A percentile compares a stretch with the other conserved stretches of the same genome.
phyloP scores from a whole-genome alignment of 768 basidiomycete species.

The Hortiboletus campestris region DNA sequence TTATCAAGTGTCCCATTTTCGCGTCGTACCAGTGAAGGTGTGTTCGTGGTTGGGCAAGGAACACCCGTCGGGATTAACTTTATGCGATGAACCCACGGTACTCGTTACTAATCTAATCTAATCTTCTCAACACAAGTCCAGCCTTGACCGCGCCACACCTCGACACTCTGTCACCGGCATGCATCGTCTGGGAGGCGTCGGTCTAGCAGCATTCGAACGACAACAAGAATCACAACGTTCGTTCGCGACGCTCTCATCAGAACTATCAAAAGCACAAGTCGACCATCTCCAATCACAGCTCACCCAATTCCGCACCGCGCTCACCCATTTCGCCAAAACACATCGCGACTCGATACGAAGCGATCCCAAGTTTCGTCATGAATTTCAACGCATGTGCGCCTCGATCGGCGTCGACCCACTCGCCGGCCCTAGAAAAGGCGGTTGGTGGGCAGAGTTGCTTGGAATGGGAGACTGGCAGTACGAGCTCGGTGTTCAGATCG shows the following conservation, averaged over 20 bases:
- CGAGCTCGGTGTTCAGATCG: conserved; percentile 93
- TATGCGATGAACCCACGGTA: neutral
- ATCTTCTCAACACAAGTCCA: neutral
- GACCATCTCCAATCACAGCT: conserved; percentile 80
- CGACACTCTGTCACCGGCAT: conserved; percentile 40
- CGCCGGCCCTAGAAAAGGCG: conserved; percentile 78
- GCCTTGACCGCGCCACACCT: neutral
- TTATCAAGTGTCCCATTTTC: conserved; percentile 80
- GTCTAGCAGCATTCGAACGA: conserved; percentile 86
- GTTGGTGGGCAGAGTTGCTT: conserved; percentile 90
- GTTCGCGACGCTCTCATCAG: conserved; percentile 77
- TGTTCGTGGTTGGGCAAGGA: neutral
- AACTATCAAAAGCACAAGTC: conserved; percentile 74
- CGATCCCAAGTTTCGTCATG: conserved; percentile 85
- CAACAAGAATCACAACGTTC: conserved; percentile 79
- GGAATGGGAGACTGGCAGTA: conserved; percentile 93
- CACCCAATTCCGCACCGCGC: conserved; percentile 76
- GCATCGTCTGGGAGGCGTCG: conserved; percentile 78
- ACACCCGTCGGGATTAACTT: neutral
- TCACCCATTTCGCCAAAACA: conserved; percentile 74
- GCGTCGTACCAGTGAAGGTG: neutral
- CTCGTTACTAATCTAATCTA: conserved; percentile 17
- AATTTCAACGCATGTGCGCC: conserved; percentile 94
- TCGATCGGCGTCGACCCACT: conserved; percentile 94
- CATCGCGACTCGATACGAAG: conserved; percentile 82